These are phyloP conservation scores for Alternaria rosae DNA, from an alignment of 2,329 filamentous ascomycete species.

Conservation along the genomic window DNA sequence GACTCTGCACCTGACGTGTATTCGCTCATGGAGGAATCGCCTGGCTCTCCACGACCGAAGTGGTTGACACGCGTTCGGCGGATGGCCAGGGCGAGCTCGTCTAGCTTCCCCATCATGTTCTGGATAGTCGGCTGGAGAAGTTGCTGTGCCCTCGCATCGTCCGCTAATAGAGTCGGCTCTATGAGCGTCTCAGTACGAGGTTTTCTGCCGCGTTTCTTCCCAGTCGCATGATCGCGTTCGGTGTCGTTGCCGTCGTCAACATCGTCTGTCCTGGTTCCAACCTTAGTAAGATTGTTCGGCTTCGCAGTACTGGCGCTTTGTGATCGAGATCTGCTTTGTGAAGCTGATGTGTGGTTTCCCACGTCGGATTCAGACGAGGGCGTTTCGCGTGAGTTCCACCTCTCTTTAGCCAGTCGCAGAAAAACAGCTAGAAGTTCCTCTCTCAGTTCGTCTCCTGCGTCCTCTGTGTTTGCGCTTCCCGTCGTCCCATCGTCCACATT, in stretches of 20 bases:
- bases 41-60: slow-evolving; percentile 24
- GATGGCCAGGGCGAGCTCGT: slow-evolving; percentile 72
- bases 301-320: slow-evolving; percentile 13
- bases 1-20: slow-evolving; percentile 37
- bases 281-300: slow-evolving; percentile 1
- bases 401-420: slow-evolving; percentile 71
- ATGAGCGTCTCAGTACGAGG: slow-evolving; percentile 8
- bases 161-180: slow-evolving; percentile 66
- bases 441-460: slow-evolving; percentile 69
- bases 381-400: slow-evolving; percentile 55
- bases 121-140: slow-evolving; percentile 73
- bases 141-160: slow-evolving; percentile 72
- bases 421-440: slow-evolving; percentile 74
- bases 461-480: slow-evolving; percentile 51
- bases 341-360: background rate
- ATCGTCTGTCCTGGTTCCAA: slow-evolving; percentile 18
- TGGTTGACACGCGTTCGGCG: slow-evolving; percentile 70
- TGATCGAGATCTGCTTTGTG: slow-evolving; percentile 20
- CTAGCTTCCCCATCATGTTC: slow-evolving; percentile 74
- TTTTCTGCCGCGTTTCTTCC: slow-evolving; percentile 21
- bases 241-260: slow-evolving; percentile 5
- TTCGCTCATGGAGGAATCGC: slow-evolving; percentile 43
- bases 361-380: slow-evolving; percentile 28
- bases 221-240: background rate
- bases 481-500: slow-evolving; percentile 62